These are phyloP conservation scores for Paramyrothecium roridum DNA, from an alignment of 2,329 filamentous ascomycete species.

Conservation along the genomic window DNA sequence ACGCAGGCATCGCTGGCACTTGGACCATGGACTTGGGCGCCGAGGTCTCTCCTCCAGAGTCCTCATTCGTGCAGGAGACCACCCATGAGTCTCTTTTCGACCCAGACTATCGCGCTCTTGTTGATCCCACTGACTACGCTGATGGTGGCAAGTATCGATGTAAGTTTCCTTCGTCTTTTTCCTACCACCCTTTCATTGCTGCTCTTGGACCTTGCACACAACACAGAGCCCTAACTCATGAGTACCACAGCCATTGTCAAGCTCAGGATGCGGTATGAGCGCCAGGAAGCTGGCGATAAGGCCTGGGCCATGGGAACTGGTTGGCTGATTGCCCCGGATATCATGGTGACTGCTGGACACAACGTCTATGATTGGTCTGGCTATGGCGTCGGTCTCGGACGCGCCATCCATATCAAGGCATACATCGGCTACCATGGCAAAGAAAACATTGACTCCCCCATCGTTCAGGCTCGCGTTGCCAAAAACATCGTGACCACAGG, in stretches of 20 bases:
- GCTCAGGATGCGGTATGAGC: neutral
- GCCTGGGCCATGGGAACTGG: constrained; percentile 1
- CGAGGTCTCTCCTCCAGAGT: neutral
- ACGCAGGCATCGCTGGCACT: neutral
- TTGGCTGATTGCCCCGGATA: neutral
- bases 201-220: neutral
- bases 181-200: neutral
- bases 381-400: neutral
- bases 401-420: neutral
- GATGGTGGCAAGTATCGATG: constrained; percentile 3
- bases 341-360: neutral
- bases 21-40: neutral
- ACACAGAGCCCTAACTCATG: neutral
- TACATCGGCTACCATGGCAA: constrained; percentile 1
- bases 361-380: neutral
- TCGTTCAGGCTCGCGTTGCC: constrained; percentile 11
- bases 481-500: constrained; percentile 14
- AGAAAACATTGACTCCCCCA: constrained; percentile 12
- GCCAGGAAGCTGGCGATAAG: neutral
- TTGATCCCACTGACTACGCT: neutral
- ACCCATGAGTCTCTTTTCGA: neutral
- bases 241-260: neutral
- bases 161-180: neutral
- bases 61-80: neutral
- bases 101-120: constrained; percentile 11